Percentiles rank a stretch among this genome's conserved stretches.
phyloP scores from a whole-genome alignment of 1,284 basidiomycete genomes.

The Ustilago nuda region DNA sequence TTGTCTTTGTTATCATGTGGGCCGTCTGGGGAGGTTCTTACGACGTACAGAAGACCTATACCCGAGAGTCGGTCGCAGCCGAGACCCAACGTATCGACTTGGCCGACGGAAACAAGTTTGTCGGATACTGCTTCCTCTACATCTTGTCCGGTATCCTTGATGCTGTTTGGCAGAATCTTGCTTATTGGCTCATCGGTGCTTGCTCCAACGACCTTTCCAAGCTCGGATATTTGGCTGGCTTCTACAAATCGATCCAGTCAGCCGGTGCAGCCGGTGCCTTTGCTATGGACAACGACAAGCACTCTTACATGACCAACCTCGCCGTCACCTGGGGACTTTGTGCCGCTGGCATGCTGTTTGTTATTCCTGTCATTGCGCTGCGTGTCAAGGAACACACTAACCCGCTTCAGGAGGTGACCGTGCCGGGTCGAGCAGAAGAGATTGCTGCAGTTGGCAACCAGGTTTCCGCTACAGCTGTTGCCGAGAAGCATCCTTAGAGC shows the following conservation, averaged over 20 bases:
- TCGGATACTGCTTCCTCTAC: conserved; percentile 58
- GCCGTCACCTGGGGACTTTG: conserved; percentile 61
- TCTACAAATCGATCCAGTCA: conserved; percentile 62
- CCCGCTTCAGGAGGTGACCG: conserved; percentile 50
- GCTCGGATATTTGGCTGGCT: conserved; percentile 60
- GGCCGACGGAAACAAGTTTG: conserved; percentile 35
- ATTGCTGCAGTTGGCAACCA: conserved; percentile 33
- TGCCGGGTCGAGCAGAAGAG: conserved; percentile 55
- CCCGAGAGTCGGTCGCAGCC: conserved; percentile 27
- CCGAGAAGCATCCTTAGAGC: conserved; percentile 21
- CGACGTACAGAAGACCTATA: conserved; percentile 56
- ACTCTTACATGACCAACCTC: conserved; percentile 59
- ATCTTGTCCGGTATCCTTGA: conserved; percentile 60
- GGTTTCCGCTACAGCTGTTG: conserved; percentile 3
- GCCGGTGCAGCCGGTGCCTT: conserved; percentile 59
- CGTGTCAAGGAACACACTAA: conserved; percentile 56
- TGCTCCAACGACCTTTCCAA: conserved; percentile 62
- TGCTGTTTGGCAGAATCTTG: conserved; percentile 52
- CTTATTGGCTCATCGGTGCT: conserved; percentile 61
- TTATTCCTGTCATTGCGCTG: conserved; percentile 52
- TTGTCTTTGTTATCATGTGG: conserved; percentile 56
- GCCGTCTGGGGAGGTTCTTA: conserved; percentile 64
- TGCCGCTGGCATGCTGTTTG: conserved; percentile 53
- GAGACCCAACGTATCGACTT: conserved; percentile 50
- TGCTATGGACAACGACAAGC: conserved; percentile 51